Percentiles rank a stretch among this genome's conserved stretches.
Conservation (phyloP, 108 stramenopile species). For the Conticribra guillardii region DNA sequence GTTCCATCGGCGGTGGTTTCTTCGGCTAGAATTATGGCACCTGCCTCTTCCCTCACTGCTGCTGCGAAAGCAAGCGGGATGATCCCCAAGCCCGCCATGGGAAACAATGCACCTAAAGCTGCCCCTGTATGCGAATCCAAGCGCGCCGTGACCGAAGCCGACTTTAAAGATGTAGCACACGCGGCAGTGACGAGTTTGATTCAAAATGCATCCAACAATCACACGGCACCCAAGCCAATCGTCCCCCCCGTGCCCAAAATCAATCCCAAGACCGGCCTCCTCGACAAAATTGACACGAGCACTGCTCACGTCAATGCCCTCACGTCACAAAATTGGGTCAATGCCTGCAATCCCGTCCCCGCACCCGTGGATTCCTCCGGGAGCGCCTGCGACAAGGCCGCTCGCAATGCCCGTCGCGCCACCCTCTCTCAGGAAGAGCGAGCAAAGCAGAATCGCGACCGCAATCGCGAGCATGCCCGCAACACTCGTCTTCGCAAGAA, state of each 20-base stretch:
- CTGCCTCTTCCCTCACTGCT: constrained; percentile 6
- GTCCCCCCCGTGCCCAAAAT: constrained; percentile 9
- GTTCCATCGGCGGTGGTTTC: constrained; percentile 8
- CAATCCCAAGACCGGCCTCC: constrained; percentile 10
- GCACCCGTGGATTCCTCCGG: constrained; percentile 18
- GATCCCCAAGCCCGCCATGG: constrained; percentile 1
- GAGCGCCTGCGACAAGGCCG: constrained; percentile 55
- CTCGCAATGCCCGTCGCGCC: constrained; percentile 65
- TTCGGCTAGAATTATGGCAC: constrained; percentile 7
- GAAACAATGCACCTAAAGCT: constrained; percentile 8
- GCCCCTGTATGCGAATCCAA: constrained; percentile 10
- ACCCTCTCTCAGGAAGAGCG: constrained; percentile 88
- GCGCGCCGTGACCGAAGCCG: constrained; percentile 57
- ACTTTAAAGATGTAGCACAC: constrained; percentile 81
- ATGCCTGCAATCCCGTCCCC: constrained; percentile 63
- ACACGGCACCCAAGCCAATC: constrained; percentile 4
- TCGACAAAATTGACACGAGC: constrained; percentile 64
- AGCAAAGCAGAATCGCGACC: constrained; percentile 88
- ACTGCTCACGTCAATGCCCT: constrained; percentile 86
- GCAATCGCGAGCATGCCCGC: constrained; percentile 93
- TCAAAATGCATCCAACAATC: constrained; percentile 52
- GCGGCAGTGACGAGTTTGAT: constrained; percentile 80
- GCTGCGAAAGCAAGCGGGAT: constrained; percentile 19
- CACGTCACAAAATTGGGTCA: constrained; percentile 86
- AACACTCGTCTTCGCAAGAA: constrained; percentile 94